Evolutionary conservation across 2,329 filamentous ascomycete species (phyloP).

Genomic region (Zasmidium cellare): DNA sequence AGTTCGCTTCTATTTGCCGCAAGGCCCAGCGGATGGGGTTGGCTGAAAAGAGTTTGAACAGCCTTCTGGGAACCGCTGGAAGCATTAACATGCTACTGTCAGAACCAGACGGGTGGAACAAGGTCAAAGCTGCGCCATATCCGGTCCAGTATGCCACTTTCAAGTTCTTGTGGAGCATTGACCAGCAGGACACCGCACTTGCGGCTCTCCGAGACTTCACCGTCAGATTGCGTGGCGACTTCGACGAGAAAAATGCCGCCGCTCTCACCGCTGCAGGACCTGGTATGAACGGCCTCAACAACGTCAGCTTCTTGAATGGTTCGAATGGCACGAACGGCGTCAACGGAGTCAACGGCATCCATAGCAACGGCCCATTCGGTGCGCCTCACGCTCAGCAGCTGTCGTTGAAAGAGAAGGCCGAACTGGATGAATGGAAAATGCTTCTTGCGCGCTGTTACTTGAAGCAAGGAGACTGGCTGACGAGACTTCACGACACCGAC

Average conservation of each 20-base stretch:
- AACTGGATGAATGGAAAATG: constrained; percentile 60
- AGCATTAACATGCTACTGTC: constrained; percentile 49
- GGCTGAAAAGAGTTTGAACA: constrained; percentile 91
- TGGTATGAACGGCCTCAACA: constrained; percentile 51
- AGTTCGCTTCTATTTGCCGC: constrained; percentile 95
- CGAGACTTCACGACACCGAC: constrained; percentile 77
- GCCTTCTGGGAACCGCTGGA: constrained; percentile 69
- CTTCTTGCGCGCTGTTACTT: constrained; percentile 94
- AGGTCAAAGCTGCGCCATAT: constrained; percentile 57
- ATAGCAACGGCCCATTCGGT: constrained; percentile 34
- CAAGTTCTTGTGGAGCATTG: constrained; percentile 93
- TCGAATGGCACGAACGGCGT: constrained; percentile 41
- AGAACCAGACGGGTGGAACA: constrained; percentile 23
- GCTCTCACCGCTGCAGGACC: constrained; percentile 35
- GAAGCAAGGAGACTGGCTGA: constrained; percentile 95
- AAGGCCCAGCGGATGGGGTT: constrained; percentile 94
- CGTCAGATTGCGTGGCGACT: constrained; percentile 59
- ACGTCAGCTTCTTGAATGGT: too few relatives aligned
- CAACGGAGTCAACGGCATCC: constrained; percentile 43
- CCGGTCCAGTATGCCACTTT: constrained; percentile 94
- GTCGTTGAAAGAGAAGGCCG: constrained; percentile 41
- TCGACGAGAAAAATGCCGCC: constrained; percentile 43
- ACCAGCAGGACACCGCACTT: constrained; percentile 64
- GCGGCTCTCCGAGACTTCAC: constrained; percentile 64
- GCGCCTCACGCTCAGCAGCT: constrained; percentile 27